A percentile compares a stretch with the other conserved stretches of the same genome.
These are phyloP conservation scores for Epithele typhae DNA, from an alignment of 768 basidiomycete species.

Conservation along the genomic window DNA sequence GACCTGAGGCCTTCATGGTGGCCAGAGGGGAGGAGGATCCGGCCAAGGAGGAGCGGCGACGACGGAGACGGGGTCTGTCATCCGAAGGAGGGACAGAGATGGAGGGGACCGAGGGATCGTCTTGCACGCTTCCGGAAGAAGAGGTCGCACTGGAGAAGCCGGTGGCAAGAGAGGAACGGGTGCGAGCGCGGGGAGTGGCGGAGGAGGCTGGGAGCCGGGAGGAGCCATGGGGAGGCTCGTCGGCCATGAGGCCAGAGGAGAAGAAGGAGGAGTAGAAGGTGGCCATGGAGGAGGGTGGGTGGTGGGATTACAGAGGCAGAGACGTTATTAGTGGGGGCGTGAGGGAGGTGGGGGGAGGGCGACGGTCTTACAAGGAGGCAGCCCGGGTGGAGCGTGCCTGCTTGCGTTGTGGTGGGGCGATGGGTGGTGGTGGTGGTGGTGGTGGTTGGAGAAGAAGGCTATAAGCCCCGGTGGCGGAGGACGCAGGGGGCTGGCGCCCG, in stretches of 20 bases:
- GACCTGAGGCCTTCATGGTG: slow-evolving; percentile 46
- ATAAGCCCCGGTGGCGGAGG: no score
- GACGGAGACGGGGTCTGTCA: slow-evolving; percentile 43
- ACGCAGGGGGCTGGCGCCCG: no score
- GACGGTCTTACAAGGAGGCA: not conserved
- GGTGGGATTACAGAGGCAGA: not conserved
- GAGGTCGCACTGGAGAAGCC: slow-evolving; percentile 35
- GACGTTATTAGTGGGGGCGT: slow-evolving; percentile 1
- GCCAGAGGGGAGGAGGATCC: slow-evolving; percentile 49
- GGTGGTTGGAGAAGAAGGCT: no score
- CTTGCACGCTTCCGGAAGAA: slow-evolving; percentile 14
- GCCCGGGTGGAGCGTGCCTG: no score
- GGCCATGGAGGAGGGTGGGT: slow-evolving; percentile 2
- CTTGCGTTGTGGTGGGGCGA: no score
- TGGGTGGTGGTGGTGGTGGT: no score
- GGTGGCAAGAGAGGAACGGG: slow-evolving; percentile 22
- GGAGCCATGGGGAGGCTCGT: slow-evolving; percentile 23
- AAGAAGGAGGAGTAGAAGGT: slow-evolving; percentile 60
- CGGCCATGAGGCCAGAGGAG: slow-evolving; percentile 64
- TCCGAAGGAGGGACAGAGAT: slow-evolving; percentile 26
- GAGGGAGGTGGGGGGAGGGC: not conserved
- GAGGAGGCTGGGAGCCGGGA: slow-evolving; percentile 18
- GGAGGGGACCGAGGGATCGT: slow-evolving; percentile 24
- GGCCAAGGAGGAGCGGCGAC: slow-evolving; percentile 61
- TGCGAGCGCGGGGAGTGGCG: slow-evolving; percentile 22